Evolutionary conservation across 495 filamentous ascomycete species (phyloP), one percentile per base, ranked within the genome.

Genomic region (Penicillium paxilli): DNA sequence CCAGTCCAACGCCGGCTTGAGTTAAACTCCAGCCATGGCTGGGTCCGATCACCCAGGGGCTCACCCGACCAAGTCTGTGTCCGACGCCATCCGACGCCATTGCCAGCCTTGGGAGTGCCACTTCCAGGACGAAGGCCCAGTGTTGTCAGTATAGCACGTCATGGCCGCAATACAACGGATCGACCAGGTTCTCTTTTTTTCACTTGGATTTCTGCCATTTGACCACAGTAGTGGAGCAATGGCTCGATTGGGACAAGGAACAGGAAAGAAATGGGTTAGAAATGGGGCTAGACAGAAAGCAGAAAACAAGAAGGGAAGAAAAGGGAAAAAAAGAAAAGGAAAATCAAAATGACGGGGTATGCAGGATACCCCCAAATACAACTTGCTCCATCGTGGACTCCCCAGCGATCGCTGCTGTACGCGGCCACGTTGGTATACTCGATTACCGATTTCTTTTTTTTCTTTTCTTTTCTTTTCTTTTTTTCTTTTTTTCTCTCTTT

Each of bases 351-450:
- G 45, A 44, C 46, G 21, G 37, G 51, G 44, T 50, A 56, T 46
- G 17, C 41, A 37, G 20, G 14, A 55, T 23, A 57, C 47, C 49
- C 55, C 41, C 30, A 2, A 49, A 53, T 58, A 49, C 49, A 49
- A 22, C 35, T 24, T 32, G 11, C 16, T 24, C 24, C 20, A 42
- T 42, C 21, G 14, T 16, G 12, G n/a, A 12, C 8, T 16, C 28
- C 38, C 12, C 26, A 20, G 24, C 24, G 7, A 47, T 38, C 30
- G 44, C 16, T 24, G 26, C 50, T 47, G 38, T 55, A 38, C 44
- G 19, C 19, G 23, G 32, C 16, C 42, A 16, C 1, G 25, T 21
- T 37, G 19, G 46, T 61, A 61, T 61, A 50, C 41, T 40, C 42
- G n/a, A 37, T 47, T 52, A 52, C 51, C 46, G 40, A 4, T 44